phyloP scores from a whole-genome alignment of 148 eudicot species.

The Limonium bicolor region DNA sequence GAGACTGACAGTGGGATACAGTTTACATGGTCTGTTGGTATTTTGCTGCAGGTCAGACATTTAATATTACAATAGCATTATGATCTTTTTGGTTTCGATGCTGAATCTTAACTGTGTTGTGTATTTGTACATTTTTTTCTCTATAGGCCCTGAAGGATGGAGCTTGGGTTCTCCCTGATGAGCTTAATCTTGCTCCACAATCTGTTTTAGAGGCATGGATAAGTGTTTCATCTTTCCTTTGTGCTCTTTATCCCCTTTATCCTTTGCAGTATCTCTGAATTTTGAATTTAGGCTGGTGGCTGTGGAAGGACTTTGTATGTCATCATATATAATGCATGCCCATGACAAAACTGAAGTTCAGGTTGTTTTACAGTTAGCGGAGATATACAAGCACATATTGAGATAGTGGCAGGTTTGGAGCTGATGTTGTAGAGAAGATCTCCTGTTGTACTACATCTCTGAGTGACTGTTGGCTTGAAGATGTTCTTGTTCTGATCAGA shows the following conservation, averaged over 20 bases:
- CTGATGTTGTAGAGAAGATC: too few relatives aligned
- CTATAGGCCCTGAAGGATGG: slow-evolving; percentile 81
- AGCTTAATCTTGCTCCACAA: slow-evolving; percentile 95
- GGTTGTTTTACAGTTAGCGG: slow-evolving; percentile 35
- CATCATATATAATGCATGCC: slow-evolving; percentile 35
- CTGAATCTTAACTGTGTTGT: too few relatives aligned
- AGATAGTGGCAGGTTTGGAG: too few relatives aligned
- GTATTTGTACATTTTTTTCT: too few relatives aligned
- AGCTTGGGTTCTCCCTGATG: slow-evolving; percentile 94
- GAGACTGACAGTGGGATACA: slow-evolving; percentile 84
- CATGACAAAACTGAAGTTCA: slow-evolving; percentile 15
- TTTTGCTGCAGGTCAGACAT: slow-evolving; percentile 62
- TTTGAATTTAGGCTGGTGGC: slow-evolving; percentile 62
- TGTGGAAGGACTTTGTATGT: slow-evolving; percentile 69
- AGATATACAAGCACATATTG: slow-evolving; percentile 47
- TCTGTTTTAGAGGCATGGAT: slow-evolving; percentile 78
- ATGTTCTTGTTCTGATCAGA: slow-evolving; percentile 49
- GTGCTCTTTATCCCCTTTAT: neutral
- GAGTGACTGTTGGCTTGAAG: slow-evolving; percentile 43
- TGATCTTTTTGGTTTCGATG: too few relatives aligned
- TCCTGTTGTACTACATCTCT: slow-evolving; percentile 46
- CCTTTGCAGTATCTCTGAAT: slow-evolving; percentile 15
- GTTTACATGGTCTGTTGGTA: slow-evolving; percentile 99
- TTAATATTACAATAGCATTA: neutral
- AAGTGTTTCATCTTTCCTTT: too few relatives aligned